Evolutionary conservation across 2,329 filamentous ascomycete species (phyloP).

Genomic region (Talaromyces marneffei): DNA sequence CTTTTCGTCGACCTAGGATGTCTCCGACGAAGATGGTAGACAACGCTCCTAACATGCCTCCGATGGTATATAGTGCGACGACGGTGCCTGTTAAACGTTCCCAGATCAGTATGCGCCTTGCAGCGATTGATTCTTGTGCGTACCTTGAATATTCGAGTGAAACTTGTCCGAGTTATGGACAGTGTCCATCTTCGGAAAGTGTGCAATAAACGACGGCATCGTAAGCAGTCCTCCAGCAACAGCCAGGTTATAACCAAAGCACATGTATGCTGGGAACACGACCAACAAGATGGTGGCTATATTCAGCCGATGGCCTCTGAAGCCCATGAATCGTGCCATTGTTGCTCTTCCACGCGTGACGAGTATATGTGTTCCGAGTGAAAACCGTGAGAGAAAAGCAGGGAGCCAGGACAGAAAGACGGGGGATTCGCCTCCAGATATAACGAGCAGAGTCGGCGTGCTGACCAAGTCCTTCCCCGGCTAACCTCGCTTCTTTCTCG

Average conservation of each 20-base stretch:
- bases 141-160: conserved; percentile 43
- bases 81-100: conserved; percentile 25
- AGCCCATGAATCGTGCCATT: conserved; percentile 21
- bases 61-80: conserved; percentile 42
- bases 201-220: conserved; percentile 53
- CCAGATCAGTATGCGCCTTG: not conserved
- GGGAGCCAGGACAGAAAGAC: no score
- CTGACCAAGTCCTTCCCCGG: not conserved
- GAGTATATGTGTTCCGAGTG: not conserved
- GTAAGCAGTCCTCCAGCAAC: conserved; percentile 54
- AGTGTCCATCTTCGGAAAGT: conserved; percentile 48
- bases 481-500: not conserved
- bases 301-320: conserved; percentile 20
- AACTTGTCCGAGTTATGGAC: conserved; percentile 37
- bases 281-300: conserved; percentile 23
- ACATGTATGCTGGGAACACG: conserved; percentile 30
- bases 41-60: conserved; percentile 42
- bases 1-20: conserved; percentile 38
- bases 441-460: not conserved
- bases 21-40: conserved; percentile 44
- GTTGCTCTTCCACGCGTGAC: not conserved
- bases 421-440: no score
- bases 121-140: not conserved
- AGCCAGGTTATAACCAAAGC: conserved; percentile 50
- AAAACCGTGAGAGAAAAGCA: not conserved